phyloP scores from a whole-genome alignment of 2,329 filamentous ascomycete species.

The Ophiocordyceps camponoti-saundersi region DNA sequence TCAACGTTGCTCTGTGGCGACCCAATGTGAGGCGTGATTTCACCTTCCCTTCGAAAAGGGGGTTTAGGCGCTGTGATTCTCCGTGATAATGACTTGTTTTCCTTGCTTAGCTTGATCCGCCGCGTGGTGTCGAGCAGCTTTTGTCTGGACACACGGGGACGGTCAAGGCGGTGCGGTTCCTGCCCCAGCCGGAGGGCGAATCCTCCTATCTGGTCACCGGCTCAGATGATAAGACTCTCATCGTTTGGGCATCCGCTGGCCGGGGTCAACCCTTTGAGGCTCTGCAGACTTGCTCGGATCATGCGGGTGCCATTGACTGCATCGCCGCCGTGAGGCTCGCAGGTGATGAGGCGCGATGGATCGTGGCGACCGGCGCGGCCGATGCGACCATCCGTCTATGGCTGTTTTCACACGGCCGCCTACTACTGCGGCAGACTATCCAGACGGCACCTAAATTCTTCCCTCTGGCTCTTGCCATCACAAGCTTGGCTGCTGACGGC shows the following conservation, averaged over 20 bases:
- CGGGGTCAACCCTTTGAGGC: constrained; percentile 16
- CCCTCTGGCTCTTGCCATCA: constrained; percentile 59
- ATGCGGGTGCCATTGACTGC: constrained; percentile 62
- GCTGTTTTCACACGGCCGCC: constrained; percentile 35
- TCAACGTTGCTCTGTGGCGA: constrained; percentile 78
- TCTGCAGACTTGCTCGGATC: constrained; percentile 39
- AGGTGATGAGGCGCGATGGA: constrained; percentile 13
- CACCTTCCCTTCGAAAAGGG: too few relatives aligned
- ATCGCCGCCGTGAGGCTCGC: constrained; percentile 27
- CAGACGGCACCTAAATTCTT: constrained; percentile 63
- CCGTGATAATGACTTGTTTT: background rate
- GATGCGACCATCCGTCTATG: constrained; percentile 61
- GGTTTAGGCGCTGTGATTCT: too few relatives aligned
- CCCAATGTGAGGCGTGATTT: constrained; percentile 42
- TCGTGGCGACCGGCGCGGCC: constrained; percentile 65
- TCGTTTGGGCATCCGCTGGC: constrained; percentile 43
- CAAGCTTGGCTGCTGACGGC: constrained; percentile 32
- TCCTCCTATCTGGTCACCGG: constrained; percentile 55
- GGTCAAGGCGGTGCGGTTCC: constrained; percentile 73
- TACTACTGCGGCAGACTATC: constrained; percentile 51
- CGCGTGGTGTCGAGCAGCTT: constrained; percentile 45
- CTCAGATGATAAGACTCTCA: constrained; percentile 62
- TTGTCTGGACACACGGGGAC: constrained; percentile 61
- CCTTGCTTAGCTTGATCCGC: constrained; percentile 14
- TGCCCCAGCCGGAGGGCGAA: constrained; percentile 31